These are phyloP conservation scores for Lycium ferocissimum DNA, from an alignment of 257 asterid species.

Conservation along the genomic window DNA sequence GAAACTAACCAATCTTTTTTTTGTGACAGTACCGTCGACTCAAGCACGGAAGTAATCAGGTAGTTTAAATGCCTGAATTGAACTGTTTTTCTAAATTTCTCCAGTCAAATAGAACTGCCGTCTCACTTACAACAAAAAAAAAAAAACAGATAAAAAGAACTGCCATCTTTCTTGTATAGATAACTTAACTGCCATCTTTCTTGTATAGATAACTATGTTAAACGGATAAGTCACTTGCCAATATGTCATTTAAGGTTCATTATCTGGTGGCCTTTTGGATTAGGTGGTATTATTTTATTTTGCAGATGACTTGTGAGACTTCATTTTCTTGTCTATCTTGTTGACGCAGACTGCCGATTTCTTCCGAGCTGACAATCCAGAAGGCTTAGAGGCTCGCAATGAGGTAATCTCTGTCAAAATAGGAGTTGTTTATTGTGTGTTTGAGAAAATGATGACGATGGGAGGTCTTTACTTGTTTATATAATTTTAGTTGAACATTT, in stretches of 20 bases:
- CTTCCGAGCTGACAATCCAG: constrained; percentile 95
- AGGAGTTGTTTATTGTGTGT: constrained; percentile 1
- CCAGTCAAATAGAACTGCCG: neutral
- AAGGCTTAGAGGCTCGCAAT: constrained; percentile 97
- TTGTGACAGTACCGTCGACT: constrained; percentile 89
- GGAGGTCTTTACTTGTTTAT: no score
- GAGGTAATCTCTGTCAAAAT: constrained; percentile 63
- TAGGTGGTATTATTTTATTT: neutral
- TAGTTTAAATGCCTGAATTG: constrained; percentile 40
- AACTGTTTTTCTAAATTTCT: neutral
- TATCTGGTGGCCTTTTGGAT: neutral
- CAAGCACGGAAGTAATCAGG: constrained; percentile 98
- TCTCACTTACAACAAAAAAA: neutral
- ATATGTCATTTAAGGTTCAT: neutral
- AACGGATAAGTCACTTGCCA: neutral
- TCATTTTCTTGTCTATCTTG: constrained; percentile 33
- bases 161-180: neutral
- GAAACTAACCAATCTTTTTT: constrained; percentile 25
- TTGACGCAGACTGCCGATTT: constrained; percentile 87
- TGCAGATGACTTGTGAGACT: neutral
- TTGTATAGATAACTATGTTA: neutral
- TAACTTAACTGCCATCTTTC: neutral
- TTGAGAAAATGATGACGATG: neutral
- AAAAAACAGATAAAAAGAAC: neutral
- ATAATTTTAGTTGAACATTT: no score